Evolutionary conservation across 2,329 filamentous ascomycete genomes (phyloP).

Genomic region (Fusarium drepaniforme): DNA sequence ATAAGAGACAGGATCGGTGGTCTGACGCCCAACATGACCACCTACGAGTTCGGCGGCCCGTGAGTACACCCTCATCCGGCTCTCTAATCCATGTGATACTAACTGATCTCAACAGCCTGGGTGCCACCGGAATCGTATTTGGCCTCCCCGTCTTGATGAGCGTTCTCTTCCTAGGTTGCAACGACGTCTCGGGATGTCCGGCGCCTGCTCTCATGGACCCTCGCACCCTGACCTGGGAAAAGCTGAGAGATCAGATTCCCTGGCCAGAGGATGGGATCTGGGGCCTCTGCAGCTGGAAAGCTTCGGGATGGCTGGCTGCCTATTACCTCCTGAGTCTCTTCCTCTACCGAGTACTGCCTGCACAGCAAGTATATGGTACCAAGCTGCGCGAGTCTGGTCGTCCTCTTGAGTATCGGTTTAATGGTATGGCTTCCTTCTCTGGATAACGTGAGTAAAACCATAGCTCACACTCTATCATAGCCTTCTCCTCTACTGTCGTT

Average conservation of each 20-base stretch:
- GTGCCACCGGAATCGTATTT: conserved; percentile 79
- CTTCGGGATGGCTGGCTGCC: conserved; percentile 73
- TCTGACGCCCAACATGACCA: conserved; percentile 21
- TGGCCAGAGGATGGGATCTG: conserved; percentile 78
- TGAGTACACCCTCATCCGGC: conserved; percentile 28
- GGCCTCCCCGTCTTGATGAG: conserved; percentile 82
- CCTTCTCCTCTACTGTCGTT: conserved; percentile 78
- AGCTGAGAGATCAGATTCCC: conserved; percentile 79
- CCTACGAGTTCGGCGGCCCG: conserved; percentile 52
- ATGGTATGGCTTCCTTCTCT: conserved; percentile 58
- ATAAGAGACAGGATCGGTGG: no score
- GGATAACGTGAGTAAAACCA: rapidly evolving
- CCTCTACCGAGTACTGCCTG: conserved; percentile 80
- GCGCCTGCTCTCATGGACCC: conserved; percentile 80
- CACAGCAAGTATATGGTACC: conserved; percentile 74
- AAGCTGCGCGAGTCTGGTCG: conserved; percentile 73
- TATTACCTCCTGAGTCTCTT: conserved; percentile 83
- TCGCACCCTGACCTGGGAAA: conserved; percentile 73
- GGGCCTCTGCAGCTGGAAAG: conserved; percentile 75
- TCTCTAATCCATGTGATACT: background rate
- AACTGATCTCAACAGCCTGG: conserved; percentile 63
- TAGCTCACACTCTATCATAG: conserved; percentile 54
- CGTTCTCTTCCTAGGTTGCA: conserved; percentile 83
- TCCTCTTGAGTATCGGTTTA: conserved; percentile 83
- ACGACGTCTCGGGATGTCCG: conserved; percentile 89